Percentiles rank a stretch among this genome's conserved stretches.
Evolutionary conservation across 2,329 filamentous ascomycete species (phyloP).

Genomic region (Escovopsis sp.): DNA sequence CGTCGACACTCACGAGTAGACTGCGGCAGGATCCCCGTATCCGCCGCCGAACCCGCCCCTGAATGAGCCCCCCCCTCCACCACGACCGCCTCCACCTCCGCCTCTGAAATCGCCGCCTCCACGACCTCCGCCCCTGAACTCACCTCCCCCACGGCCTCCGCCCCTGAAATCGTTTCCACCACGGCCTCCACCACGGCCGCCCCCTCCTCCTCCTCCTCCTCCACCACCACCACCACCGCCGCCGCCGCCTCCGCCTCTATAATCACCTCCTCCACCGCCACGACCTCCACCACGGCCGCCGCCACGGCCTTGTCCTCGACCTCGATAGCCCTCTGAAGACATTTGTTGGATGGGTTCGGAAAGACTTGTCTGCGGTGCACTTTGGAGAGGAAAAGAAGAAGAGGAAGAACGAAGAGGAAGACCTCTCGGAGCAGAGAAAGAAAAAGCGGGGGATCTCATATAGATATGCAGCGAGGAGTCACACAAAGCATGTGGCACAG

Average conservation of each 20-base stretch:
- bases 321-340: conserved; percentile 1
- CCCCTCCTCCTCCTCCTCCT: conserved; percentile 1
- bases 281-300: not conserved
- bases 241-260: conserved; percentile 8
- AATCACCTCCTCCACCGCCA: not conserved
- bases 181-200: not conserved
- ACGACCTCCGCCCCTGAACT: not conserved
- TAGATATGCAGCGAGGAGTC: too few species aligned
- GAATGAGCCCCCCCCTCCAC: not conserved
- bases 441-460: too few species aligned
- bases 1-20: conserved; percentile 2
- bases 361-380: too few species aligned
- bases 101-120: conserved; percentile 1
- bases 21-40: not conserved
- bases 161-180: not conserved
- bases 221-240: conserved; percentile 17
- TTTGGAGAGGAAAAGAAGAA: too few species aligned
- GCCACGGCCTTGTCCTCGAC: not conserved
- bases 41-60: conserved; percentile 1
- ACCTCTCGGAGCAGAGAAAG: too few species aligned
- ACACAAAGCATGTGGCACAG: too few species aligned
- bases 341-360: too few species aligned
- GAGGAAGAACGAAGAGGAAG: too few species aligned
- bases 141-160: conserved; percentile 3
- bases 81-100: not conserved